Percentiles rank a stretch among this genome's conserved stretches.
These are phyloP conservation scores for Phytophthora ramorum DNA, from an alignment of 352 stramenopile species.

Conservation along the genomic window DNA sequence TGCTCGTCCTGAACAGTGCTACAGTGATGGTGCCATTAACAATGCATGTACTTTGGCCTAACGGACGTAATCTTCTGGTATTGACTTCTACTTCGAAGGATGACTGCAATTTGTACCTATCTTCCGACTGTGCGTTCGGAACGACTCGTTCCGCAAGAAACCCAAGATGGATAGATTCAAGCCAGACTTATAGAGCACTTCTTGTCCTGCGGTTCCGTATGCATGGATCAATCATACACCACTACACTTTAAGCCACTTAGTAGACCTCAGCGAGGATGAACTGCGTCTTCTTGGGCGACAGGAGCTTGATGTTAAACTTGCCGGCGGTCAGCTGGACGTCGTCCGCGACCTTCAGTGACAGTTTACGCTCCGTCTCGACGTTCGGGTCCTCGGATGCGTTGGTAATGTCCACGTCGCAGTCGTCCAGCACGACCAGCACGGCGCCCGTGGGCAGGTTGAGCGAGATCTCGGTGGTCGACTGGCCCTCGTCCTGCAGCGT, in stretches of 20 bases:
- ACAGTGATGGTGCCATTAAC: too few relatives aligned
- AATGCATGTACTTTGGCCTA: too few relatives aligned
- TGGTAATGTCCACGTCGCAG: constrained; percentile 38
- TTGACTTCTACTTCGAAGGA: too few relatives aligned
- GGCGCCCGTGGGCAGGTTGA: constrained; percentile 40
- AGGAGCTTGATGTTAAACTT: constrained; percentile 31
- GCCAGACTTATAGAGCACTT: constrained; percentile 10
- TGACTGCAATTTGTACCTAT: too few relatives aligned
- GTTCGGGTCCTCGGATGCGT: constrained; percentile 14
- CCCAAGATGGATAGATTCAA: not conserved
- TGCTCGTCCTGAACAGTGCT: too few relatives aligned
- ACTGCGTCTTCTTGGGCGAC: constrained; percentile 28
- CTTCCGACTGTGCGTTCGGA: too few relatives aligned
- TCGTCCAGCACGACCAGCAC: constrained; percentile 50
- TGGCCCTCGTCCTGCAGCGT: constrained; percentile 28
- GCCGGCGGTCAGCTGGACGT: constrained; percentile 22
- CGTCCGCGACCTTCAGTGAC: constrained; percentile 28
- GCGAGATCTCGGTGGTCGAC: constrained; percentile 23
- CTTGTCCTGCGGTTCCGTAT: not conserved
- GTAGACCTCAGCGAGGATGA: constrained; percentile 35
- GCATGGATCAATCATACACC: too few relatives aligned
- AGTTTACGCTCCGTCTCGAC: constrained; percentile 17
- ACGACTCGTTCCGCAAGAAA: not conserved
- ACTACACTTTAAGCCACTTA: too few relatives aligned
- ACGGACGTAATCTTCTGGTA: too few relatives aligned